Conservation (phyloP, 2,329 filamentous ascomycete species). For the Calycina herbarum region DNA sequence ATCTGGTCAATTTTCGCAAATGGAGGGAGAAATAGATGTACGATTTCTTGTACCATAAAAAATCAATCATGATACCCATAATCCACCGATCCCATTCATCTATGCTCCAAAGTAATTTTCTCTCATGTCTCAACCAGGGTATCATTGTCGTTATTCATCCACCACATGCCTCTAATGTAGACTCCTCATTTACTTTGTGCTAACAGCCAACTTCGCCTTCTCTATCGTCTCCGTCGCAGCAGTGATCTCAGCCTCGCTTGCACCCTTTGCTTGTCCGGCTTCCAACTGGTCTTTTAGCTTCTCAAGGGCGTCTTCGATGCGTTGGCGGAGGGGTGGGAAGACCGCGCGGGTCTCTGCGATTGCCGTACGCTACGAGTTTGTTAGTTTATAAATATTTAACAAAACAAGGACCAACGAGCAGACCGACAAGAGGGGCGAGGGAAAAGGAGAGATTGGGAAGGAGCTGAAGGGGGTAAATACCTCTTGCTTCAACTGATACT, state of each 20-base stretch:
- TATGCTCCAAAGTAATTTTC: slow-evolving; percentile 4
- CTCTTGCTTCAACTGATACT: slow-evolving; percentile 83
- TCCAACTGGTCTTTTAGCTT: slow-evolving; percentile 78
- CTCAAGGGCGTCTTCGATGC: slow-evolving; percentile 69
- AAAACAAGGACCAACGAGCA: not conserved
- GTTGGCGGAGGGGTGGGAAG: slow-evolving; percentile 68
- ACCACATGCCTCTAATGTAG: not conserved
- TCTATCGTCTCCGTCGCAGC: slow-evolving; percentile 48
- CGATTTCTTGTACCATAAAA: slow-evolving; percentile 34
- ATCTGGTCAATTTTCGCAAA: not conserved
- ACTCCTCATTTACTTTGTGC: slow-evolving; percentile 8
- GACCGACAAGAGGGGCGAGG: no score
- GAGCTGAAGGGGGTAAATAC: slow-evolving; percentile 48
- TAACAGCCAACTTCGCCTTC: slow-evolving; percentile 53
- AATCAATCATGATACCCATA: slow-evolving; percentile 29
- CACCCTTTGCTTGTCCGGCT: slow-evolving; percentile 51
- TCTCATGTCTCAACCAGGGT: slow-evolving; percentile 6
- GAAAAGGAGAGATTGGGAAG: not conserved
- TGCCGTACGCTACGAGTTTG: slow-evolving; percentile 45
- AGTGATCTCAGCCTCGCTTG: slow-evolving; percentile 49
- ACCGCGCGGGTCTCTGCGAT: slow-evolving; percentile 86
- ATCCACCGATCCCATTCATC: not conserved
- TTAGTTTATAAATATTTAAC: not conserved
- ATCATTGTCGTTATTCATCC: slow-evolving; percentile 15
- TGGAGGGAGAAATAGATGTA: slow-evolving; percentile 16